Percentiles rank a stretch among this genome's conserved stretches.
phyloP scores from a whole-genome alignment of 2,329 filamentous ascomycete species.

The Westerdykella sp. region DNA sequence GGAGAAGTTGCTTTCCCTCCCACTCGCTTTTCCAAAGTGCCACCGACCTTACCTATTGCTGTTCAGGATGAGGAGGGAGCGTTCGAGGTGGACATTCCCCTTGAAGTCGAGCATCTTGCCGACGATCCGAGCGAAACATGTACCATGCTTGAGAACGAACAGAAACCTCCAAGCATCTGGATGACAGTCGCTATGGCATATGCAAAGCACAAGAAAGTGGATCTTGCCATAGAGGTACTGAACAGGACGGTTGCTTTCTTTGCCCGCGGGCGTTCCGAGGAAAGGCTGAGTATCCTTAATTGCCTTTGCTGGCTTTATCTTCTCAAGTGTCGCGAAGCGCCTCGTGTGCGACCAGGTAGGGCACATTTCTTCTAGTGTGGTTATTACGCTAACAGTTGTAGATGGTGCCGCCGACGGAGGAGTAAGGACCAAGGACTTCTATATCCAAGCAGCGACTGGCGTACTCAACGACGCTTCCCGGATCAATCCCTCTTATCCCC shows the following conservation, averaged over 20 bases:
- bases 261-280: conserved; percentile 63
- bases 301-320: conserved; percentile 89
- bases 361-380: not conserved
- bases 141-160: conserved; percentile 89
- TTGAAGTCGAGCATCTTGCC: conserved; percentile 66
- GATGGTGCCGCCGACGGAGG: conserved; percentile 53
- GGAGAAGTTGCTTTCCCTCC: conserved; percentile 34
- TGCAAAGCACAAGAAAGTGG: conserved; percentile 89
- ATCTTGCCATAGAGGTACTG: conserved; percentile 68
- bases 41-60: conserved; percentile 58
- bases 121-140: conserved; percentile 95
- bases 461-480: conserved; percentile 93
- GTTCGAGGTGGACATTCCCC: conserved; percentile 81
- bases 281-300: conserved; percentile 77
- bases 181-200: conserved; percentile 97
- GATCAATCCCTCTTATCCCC: conserved; percentile 86
- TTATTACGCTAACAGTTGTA: conserved; percentile 8
- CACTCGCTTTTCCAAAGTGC: conserved; percentile 56
- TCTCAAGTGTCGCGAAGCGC: conserved; percentile 79
- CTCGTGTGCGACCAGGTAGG: conserved; percentile 54
- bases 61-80: conserved; percentile 55
- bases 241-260: conserved; percentile 69
- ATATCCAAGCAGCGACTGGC: conserved; percentile 81
- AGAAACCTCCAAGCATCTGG: conserved; percentile 87
- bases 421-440: conserved; percentile 86